These are phyloP conservation scores for Haematococcus lacustris DNA, from an alignment of 139 green algal genomes.

Conservation along the genomic window DNA sequence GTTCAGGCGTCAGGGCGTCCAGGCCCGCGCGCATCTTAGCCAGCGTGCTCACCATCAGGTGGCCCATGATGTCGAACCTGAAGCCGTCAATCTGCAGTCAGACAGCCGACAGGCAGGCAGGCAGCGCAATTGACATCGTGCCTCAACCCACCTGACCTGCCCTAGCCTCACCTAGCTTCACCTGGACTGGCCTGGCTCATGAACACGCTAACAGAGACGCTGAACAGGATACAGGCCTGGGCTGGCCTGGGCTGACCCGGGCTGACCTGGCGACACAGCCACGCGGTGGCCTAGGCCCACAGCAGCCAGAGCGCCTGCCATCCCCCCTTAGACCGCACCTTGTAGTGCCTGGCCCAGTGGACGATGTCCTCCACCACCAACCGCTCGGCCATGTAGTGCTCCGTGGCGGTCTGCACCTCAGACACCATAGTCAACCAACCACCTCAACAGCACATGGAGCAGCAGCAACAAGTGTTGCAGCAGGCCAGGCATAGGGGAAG, in stretches of 20 bases:
- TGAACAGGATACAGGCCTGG: no score
- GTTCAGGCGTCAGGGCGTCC: constrained; percentile 43
- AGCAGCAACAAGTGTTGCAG: background rate
- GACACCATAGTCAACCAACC: no score
- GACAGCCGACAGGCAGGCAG: background rate
- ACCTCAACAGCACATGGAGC: background rate
- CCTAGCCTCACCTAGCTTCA: no score
- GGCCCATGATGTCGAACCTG: constrained; percentile 87
- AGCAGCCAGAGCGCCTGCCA: no score
- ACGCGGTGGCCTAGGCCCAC: no score
- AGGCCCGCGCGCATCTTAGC: constrained; percentile 44
- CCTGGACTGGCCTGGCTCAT: no score
- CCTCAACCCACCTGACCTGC: no score
- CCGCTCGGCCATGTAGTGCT: constrained; percentile 82
- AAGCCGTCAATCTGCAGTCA: constrained; percentile 57
- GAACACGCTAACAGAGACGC: no score
- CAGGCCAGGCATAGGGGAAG: no score
- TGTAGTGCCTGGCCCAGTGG: constrained; percentile 81
- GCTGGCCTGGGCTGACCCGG: no score
- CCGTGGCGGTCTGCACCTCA: constrained; percentile 54
- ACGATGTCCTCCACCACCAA: constrained; percentile 79
- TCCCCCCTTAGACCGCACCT: no score
- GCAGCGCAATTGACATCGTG: constrained; percentile 1
- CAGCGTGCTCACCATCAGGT: constrained; percentile 73
- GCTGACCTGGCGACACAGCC: no score